Percentiles rank a stretch among this genome's conserved stretches.
Evolutionary conservation across 202 grass and related monocot species (phyloP).

Genomic region (Thinopyrum obtusiflorum): DNA sequence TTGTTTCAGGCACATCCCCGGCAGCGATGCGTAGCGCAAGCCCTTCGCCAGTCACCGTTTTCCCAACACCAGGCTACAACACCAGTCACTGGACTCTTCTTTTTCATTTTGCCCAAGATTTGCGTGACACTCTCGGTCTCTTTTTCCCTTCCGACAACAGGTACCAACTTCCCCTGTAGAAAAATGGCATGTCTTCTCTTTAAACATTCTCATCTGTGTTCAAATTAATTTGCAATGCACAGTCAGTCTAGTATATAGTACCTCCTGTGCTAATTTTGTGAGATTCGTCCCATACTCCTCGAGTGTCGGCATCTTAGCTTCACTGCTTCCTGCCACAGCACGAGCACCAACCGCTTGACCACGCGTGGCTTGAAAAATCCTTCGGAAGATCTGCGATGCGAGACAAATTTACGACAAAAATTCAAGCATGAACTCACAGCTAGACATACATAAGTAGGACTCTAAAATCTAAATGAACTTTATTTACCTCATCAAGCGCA

Average conservation of each 20-base stretch:
- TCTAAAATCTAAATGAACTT: not conserved
- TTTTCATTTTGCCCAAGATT: constrained; percentile 16
- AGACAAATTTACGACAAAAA: not conserved
- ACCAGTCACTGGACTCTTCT: too few species aligned
- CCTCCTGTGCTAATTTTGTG: constrained; percentile 22
- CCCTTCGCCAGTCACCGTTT: not conserved
- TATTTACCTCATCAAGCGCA: constrained; percentile 27
- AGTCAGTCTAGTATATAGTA: not conserved
- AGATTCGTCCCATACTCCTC: constrained; percentile 24
- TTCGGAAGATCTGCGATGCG: constrained; percentile 13
- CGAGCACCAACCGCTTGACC: not conserved
- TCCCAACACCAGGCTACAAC: constrained; percentile 5
- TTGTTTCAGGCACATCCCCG: not conserved
- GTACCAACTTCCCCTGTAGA: not conserved
- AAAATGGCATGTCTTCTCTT: not conserved
- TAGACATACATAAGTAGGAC: not conserved
- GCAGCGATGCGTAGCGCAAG: not conserved
- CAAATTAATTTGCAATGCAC: not conserved
- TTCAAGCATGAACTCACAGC: not conserved
- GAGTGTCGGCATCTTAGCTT: constrained; percentile 20
- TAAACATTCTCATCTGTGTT: not conserved
- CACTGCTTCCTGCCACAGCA: not conserved
- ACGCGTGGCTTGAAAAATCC: not conserved
- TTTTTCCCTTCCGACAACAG: not conserved
- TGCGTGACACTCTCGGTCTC: not conserved